Conservation (phyloP, 306 rosid species). For the Lagenaria siceraria region DNA sequence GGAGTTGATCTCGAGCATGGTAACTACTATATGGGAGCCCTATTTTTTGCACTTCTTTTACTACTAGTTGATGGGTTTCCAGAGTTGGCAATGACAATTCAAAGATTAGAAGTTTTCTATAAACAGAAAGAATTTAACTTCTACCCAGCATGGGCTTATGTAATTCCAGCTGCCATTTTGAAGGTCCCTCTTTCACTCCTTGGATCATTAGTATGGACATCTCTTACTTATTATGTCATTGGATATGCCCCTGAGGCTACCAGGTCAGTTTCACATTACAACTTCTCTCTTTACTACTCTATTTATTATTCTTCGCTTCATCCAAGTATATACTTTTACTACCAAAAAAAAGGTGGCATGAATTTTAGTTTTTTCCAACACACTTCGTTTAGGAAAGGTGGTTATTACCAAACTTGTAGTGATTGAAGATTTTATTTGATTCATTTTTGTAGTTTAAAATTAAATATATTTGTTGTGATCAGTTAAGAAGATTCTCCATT, state of each 20-base stretch:
- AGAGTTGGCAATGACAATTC: constrained; percentile 30
- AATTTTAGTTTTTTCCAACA: too few relatives aligned
- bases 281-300: too few relatives aligned
- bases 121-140: constrained; percentile 27
- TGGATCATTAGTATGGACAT: constrained; percentile 32
- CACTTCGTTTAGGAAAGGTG: too few relatives aligned
- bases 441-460: too few relatives aligned
- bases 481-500: too few relatives aligned
- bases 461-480: too few relatives aligned
- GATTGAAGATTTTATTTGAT: too few relatives aligned
- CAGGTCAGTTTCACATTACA: constrained; percentile 12
- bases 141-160: constrained; percentile 47
- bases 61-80: constrained; percentile 30
- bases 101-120: constrained; percentile 32
- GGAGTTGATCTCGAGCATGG: constrained; percentile 19
- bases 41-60: constrained; percentile 20
- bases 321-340: too few relatives aligned
- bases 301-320: too few relatives aligned
- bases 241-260: constrained; percentile 29
- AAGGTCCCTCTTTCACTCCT: constrained; percentile 37
- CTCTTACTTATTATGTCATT: constrained; percentile 38
- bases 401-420: too few relatives aligned
- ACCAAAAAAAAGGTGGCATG: too few relatives aligned
- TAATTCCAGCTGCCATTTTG: constrained; percentile 27
- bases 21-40: constrained; percentile 29